Percentiles rank a stretch among this genome's conserved stretches.
Conservation (phyloP, 177 flowering plant species). For the Vitis hybrid region DNA sequence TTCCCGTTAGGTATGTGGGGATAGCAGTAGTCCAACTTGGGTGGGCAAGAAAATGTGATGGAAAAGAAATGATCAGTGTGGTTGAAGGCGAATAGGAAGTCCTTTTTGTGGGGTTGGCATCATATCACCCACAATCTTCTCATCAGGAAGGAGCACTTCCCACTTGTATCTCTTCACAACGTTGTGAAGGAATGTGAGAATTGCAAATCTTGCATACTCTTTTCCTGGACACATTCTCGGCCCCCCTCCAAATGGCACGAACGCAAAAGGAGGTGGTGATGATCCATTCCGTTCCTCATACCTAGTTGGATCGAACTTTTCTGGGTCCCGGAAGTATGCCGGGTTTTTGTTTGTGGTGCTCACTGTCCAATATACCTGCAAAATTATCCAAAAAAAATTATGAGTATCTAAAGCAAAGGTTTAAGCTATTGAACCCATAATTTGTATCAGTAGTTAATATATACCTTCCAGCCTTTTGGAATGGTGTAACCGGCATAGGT, state of each 20-base stretch:
- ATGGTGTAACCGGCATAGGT: neutral
- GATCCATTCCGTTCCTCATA: conserved; percentile 9
- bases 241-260: neutral
- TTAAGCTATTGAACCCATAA: neutral
- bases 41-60: no score
- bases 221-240: neutral
- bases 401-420: no score
- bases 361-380: conserved; percentile 21
- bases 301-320: conserved; percentile 19
- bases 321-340: conserved; percentile 14
- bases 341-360: conserved; percentile 22
- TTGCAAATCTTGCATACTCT: conserved; percentile 1
- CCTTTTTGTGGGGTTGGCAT: conserved; percentile 7
- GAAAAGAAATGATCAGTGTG: no score
- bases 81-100: neutral
- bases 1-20: no score
- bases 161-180: conserved; percentile 13
- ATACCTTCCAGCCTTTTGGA: neutral
- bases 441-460: neutral
- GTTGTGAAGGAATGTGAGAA: conserved; percentile 16
- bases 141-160: conserved; percentile 3
- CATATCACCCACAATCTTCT: conserved; percentile 10
- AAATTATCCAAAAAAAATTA: no score
- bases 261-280: neutral
- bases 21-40: no score